Percentiles rank a stretch among this genome's conserved stretches.
Evolutionary conservation across 1,284 basidiomycete species (phyloP).

Genomic region (Hemileia vastatrix): DNA sequence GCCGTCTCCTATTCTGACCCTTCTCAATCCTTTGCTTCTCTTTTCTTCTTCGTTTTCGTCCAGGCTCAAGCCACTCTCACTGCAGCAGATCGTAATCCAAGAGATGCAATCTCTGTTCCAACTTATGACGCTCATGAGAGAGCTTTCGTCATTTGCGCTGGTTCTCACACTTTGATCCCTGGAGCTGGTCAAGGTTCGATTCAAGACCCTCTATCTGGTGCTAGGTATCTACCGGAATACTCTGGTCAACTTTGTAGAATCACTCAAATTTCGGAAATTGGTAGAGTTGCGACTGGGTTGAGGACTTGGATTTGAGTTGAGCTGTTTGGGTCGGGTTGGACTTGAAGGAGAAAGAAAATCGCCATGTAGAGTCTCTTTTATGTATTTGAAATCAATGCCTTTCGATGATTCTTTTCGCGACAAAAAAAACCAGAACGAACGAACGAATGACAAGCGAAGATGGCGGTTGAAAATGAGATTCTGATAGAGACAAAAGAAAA

Average conservation of each 20-base stretch:
- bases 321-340: too few species aligned
- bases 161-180: conserved; percentile 33
- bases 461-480: too few species aligned
- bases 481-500: too few species aligned
- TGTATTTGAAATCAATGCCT: too few species aligned
- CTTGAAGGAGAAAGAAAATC: too few species aligned
- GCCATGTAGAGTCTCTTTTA: too few species aligned
- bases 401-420: too few species aligned
- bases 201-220: conserved; percentile 41
- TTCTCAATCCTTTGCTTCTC: neutral
- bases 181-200: conserved; percentile 35
- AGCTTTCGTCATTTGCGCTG: conserved; percentile 41
- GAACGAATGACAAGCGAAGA: too few species aligned
- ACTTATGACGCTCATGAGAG: conserved; percentile 37
- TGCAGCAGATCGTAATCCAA: conserved; percentile 39
- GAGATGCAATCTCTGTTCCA: conserved; percentile 38
- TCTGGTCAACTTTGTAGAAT: conserved; percentile 36
- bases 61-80: conserved; percentile 39
- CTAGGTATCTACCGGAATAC: conserved; percentile 41
- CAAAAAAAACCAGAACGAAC: too few species aligned
- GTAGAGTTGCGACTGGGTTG: conserved; percentile 35
- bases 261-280: conserved; percentile 37
- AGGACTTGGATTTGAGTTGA: conserved; percentile 27
- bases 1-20: neutral
- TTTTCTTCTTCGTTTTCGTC: neutral